These are phyloP conservation scores for Areca catechu DNA, from an alignment of 176 grass and related monocot species.

Conservation along the genomic window DNA sequence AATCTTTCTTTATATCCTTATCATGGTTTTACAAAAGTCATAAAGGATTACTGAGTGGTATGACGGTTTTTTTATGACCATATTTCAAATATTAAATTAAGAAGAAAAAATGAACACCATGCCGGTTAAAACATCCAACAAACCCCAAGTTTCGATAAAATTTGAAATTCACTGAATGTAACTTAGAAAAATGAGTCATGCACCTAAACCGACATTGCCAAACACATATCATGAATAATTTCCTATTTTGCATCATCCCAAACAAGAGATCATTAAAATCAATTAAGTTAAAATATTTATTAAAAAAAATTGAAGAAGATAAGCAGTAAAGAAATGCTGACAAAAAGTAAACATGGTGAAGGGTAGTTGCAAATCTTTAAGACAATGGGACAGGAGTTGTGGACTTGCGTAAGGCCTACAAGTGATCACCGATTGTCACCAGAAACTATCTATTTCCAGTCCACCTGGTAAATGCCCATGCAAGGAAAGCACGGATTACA, in stretches of 20 bases:
- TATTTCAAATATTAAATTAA: too few relatives aligned
- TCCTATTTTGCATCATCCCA: not conserved
- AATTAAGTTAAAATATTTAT: not conserved
- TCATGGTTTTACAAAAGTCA: too few relatives aligned
- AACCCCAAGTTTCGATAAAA: too few relatives aligned
- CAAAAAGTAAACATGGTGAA: not conserved
- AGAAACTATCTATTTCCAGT: not conserved
- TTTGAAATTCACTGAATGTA: too few relatives aligned
- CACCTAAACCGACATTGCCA: too few relatives aligned
- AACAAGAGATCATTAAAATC: not conserved
- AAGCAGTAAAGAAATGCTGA: not conserved
- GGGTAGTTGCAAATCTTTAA: slow-evolving; percentile 2
- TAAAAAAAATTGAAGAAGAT: not conserved
- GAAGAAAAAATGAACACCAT: too few relatives aligned
- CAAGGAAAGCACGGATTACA: not conserved
- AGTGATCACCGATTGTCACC: not conserved
- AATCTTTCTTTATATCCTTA: too few relatives aligned
- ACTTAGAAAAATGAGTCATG: too few relatives aligned
- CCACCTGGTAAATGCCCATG: not conserved
- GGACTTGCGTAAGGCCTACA: not conserved
- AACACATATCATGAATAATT: too few relatives aligned
- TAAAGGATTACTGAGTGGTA: too few relatives aligned
- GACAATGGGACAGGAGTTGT: slow-evolving; percentile 2
- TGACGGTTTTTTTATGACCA: too few relatives aligned
- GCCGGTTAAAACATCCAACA: too few relatives aligned